These are phyloP conservation scores for Debaryomycetaceae sp. DNA, from an alignment of 1,139 yeast species.

Conservation along the genomic window DNA sequence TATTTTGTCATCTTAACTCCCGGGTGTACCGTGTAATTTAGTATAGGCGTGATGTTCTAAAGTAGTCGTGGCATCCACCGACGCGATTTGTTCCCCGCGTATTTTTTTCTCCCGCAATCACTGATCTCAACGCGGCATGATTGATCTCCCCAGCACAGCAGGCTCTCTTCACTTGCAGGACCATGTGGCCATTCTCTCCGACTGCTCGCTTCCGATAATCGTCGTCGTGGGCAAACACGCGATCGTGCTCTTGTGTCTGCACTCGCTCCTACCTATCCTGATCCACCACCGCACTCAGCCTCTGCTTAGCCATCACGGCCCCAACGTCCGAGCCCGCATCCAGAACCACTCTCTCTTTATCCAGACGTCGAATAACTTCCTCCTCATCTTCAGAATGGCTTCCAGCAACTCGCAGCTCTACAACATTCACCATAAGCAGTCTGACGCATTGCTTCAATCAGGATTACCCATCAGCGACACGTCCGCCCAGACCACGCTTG, in stretches of 20 bases:
- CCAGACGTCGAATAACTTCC: constrained; percentile 20
- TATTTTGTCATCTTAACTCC: too few relatives aligned
- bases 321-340: constrained; percentile 14
- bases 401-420: constrained; percentile 18
- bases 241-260: constrained; percentile 18
- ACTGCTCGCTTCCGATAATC: too few relatives aligned
- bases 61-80: too few relatives aligned
- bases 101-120: too few relatives aligned
- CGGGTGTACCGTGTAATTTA: too few relatives aligned
- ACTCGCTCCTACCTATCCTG: constrained; percentile 24
- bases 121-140: too few relatives aligned
- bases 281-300: constrained; percentile 19
- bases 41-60: too few relatives aligned
- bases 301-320: constrained; percentile 27
- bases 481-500: constrained; percentile 15
- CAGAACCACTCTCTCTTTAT: constrained; percentile 21
- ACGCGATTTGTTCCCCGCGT: too few relatives aligned
- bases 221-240: constrained; percentile 19
- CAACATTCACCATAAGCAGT: constrained; percentile 17
- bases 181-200: too few relatives aligned
- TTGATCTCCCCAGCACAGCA: too few relatives aligned
- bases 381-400: constrained; percentile 24
- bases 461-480: constrained; percentile 22
- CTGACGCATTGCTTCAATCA: constrained; percentile 21
- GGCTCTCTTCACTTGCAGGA: too few relatives aligned